Evolutionary conservation across 2,329 filamentous ascomycete species (phyloP), one percentile per base, ranked within the genome.

Genomic region (Fusarium sp.): DNA sequence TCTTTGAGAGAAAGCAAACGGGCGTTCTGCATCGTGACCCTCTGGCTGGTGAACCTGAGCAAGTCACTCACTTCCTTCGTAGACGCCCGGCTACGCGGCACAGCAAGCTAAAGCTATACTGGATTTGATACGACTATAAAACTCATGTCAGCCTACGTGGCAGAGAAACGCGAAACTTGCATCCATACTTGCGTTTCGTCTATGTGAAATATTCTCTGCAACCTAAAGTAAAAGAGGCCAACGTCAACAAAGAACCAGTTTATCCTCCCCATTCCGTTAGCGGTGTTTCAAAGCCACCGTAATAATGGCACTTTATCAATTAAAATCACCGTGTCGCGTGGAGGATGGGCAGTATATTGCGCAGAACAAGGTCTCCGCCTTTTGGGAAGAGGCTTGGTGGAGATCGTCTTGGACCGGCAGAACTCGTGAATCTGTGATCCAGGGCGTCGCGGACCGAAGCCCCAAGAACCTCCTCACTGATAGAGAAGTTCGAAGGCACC

Each of bases 371-470:
- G 46, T 71, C 15, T 52, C 59, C 2, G 70, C 70, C 6, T 73
- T 72, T 46, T 67, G 51, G 31, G 51, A 53, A 17, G 53, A 75
- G 26, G 38, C 64, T 9, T 72, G 70, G 70, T 75, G 73, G 70
- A 71, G 53, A 5, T 21, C 63, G 5, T 34, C 62, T n/a, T 73
- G 67, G 67, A 43, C 33, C 5, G 47, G 56, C 1, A 62, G 39
- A 33, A 57, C 67, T 1, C 53, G 45, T 2, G 67, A 74, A 11
- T 59, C 47, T 0, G 15, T 74, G 10, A 47, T 72, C 4, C 53
- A 70, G 11, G 56, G 47, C 5, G 55, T 67, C 7, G 51, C 61
- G 7, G 57, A 51, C 5, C 57, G 71, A 5, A 60, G 57, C 1
- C 71, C 72, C 3, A 62, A 67, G 22, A 69, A 67, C 7, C 34